These are phyloP conservation scores for Lactarius evosmus DNA, from an alignment of 768 basidiomycete species.

Conservation along the genomic window DNA sequence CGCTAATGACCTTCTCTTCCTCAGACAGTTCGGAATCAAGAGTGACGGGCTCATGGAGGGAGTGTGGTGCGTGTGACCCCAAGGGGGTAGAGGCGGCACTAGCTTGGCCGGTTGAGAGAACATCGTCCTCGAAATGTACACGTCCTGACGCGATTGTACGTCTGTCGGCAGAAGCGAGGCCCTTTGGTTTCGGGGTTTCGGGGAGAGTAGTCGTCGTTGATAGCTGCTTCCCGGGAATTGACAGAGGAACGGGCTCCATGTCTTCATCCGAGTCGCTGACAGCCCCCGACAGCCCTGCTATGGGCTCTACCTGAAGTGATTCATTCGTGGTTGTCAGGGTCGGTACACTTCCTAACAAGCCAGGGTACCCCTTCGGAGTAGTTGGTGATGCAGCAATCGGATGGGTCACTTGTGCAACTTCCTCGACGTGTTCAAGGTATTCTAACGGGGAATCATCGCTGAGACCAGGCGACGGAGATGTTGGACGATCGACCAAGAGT, in stretches of 20 bases:
- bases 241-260: conserved; percentile 20
- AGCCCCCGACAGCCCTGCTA: neutral
- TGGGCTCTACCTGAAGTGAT: neutral
- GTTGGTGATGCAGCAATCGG: neutral
- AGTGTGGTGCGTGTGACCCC: neutral
- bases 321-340: neutral
- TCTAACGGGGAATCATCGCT: conserved; percentile 7
- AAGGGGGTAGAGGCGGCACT: neutral
- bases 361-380: conserved; percentile 3
- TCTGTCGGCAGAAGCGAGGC: neutral
- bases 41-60: neutral
- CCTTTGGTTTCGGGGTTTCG: neutral
- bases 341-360: neutral
- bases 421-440: conserved; percentile 20
- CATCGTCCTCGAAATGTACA: conserved; percentile 16
- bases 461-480: conserved; percentile 8
- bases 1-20: conserved; percentile 32
- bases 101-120: neutral
- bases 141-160: conserved; percentile 5
- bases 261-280: conserved; percentile 26
- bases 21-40: conserved; percentile 10
- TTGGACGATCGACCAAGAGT: conserved; percentile 30
- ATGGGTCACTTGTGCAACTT: conserved; percentile 1
- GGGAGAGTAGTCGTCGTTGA: neutral
- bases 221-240: neutral